Evolutionary conservation across 2,329 filamentous ascomycete genomes (phyloP).

Genomic region (Clarireedia sp.): DNA sequence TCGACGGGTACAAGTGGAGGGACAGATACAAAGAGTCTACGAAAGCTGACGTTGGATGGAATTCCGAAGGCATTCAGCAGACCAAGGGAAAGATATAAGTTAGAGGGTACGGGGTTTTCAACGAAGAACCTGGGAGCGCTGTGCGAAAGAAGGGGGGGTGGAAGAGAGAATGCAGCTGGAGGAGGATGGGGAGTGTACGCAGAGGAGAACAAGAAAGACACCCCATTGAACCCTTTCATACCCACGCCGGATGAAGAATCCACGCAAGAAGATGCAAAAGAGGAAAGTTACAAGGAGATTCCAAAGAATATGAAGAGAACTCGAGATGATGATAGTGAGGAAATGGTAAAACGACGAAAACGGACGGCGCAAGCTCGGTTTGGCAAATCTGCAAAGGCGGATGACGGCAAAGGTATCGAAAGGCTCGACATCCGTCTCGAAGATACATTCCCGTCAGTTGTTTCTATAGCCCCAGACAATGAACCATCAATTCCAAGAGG

Average conservation of each 20-base stretch:
- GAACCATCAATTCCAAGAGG: conserved; percentile 12
- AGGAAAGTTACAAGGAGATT: conserved; percentile 11
- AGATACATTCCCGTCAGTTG: conserved; percentile 43
- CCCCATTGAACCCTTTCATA: conserved; percentile 43
- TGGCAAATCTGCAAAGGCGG: conserved; percentile 48
- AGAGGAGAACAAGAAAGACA: conserved; percentile 40
- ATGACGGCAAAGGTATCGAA: conserved; percentile 55
- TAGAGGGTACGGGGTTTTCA: conserved; percentile 59
- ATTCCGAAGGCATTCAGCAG: conserved; percentile 76
- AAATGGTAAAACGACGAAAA: conserved; percentile 48
- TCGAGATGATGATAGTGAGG: conserved; percentile 25
- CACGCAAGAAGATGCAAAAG: conserved; percentile 18
- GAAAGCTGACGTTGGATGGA: conserved; percentile 65
- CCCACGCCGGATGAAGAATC: conserved; percentile 24
- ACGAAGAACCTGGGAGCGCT: conserved; percentile 66
- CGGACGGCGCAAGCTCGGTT: conserved; percentile 62
- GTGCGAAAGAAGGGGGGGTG: conserved; percentile 59
- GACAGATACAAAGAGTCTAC: conserved; percentile 53
- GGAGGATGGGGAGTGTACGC: conserved; percentile 78
- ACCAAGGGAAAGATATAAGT: conserved; percentile 61
- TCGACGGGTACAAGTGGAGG: conserved; percentile 38
- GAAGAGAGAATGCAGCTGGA: conserved; percentile 61
- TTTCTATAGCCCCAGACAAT: conserved; percentile 16
- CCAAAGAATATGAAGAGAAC: conserved; percentile 23
- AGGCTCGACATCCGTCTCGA: conserved; percentile 51